Evolutionary conservation across 2,329 filamentous ascomycete species (phyloP).

Genomic region (Pyrenochaeta sp.): DNA sequence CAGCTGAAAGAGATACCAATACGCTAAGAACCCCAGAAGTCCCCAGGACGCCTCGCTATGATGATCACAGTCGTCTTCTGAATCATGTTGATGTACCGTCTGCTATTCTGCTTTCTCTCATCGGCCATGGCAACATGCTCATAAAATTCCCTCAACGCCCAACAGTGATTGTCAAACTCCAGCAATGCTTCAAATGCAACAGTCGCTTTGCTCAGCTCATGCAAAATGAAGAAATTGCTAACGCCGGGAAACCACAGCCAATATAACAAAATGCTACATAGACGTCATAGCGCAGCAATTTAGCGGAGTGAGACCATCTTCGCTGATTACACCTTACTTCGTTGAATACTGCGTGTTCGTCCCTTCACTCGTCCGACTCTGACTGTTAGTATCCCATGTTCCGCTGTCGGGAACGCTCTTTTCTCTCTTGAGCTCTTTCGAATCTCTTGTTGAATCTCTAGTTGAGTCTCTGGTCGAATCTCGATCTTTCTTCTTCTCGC

Average conservation of each 20-base stretch:
- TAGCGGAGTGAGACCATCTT: too few relatives aligned
- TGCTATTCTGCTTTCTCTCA: too few relatives aligned
- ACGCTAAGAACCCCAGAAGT: background rate
- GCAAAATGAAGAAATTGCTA: background rate
- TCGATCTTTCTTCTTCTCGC: conserved; percentile 26
- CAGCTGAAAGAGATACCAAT: background rate
- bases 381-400: conserved; percentile 39
- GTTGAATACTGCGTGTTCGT: conserved; percentile 27
- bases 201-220: conserved; percentile 4
- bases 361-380: conserved; percentile 25
- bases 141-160: too few relatives aligned
- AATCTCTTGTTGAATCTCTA: conserved; percentile 25
- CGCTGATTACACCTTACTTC: background rate
- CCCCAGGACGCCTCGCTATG: conserved; percentile 1
- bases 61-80: background rate
- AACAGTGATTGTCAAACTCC: background rate
- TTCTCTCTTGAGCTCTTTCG: conserved; percentile 12
- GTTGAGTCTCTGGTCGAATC: conserved; percentile 22
- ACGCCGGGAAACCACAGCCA: background rate
- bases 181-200: background rate
- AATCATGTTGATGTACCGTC: too few relatives aligned
- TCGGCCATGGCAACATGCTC: too few relatives aligned
- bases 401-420: conserved; percentile 30
- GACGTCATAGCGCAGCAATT: too few relatives aligned
- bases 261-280: background rate